Evolutionary conservation across 148 eudicot species (phyloP).

Genomic region (Dysphania ambrosioides): DNA sequence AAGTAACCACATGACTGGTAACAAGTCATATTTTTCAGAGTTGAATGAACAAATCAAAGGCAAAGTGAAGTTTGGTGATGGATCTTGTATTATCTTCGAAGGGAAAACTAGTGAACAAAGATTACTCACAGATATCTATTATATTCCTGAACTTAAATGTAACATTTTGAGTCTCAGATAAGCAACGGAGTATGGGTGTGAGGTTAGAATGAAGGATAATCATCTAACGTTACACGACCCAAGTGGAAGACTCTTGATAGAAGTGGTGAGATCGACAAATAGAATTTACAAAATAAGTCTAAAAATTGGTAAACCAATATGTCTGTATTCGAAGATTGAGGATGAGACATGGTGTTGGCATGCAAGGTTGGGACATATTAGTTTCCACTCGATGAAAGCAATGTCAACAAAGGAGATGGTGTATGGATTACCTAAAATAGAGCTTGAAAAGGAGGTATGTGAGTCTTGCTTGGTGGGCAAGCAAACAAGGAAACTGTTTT

Average conservation of each 20-base stretch:
- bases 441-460: not conserved
- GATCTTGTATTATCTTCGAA: not conserved
- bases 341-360: not conserved
- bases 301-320: not conserved
- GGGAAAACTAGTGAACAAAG: not conserved
- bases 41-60: not conserved
- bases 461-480: not conserved
- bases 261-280: not conserved
- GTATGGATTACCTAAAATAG: not conserved
- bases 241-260: not conserved
- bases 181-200: conserved; percentile 4
- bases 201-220: not conserved
- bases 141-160: not conserved
- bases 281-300: not conserved
- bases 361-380: conserved; percentile 2
- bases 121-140: not conserved
- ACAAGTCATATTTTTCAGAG: not conserved
- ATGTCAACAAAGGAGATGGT: not conserved
- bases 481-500: not conserved
- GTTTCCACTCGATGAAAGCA: not conserved
- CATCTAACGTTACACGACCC: not conserved
- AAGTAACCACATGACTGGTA: conserved; percentile 7
- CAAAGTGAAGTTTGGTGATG: not conserved
- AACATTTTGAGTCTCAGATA: not conserved
- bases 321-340: not conserved